Base-by-base conservation (phyloP, 2,329 filamentous ascomycete genomes). In the Cladophialophora immunda region DNA sequence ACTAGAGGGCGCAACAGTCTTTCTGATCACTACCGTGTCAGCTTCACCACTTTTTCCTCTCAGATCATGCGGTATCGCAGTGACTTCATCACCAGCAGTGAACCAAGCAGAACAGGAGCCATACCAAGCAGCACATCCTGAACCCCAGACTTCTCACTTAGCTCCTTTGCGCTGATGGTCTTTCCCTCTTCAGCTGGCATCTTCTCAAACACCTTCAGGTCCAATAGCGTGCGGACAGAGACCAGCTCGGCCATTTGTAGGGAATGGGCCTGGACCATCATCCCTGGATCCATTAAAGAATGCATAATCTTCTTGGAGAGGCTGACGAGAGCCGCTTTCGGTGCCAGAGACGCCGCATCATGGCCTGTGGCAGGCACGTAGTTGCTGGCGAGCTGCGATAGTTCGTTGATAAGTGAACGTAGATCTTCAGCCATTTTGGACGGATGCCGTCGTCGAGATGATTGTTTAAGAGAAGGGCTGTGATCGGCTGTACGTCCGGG, bases 1-100 rank as follows among this genome's bases (percentile, higher is more conserved):
- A 65, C 68, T n/a, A 69, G 65, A 25, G 61, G 56, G n/a, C 68
- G 60, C 19, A 69, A 41, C 8, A 68, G 63, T 32, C 66, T 52
- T 54, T 68, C 66, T 65, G 57, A 17, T 22, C 17, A 17, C 30
- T 4, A 13, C 25, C 25, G 45, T 50, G 45, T 50, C 45, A 50
- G 45, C 13, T 25, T 50, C 19, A 22, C 36, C 36, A 41, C 13
- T 25, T 50, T 7, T 3, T 19, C 45, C 11, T 50, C 45, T 50
- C 19, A 2, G 45, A 4, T 50, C 45, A 15, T 13, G 19, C 1
- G 19, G 19, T 19, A 13, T 11, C 19, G 25, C 22, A 2, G 45
- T 13, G 45, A n/a, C 17, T 25, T 25, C 8, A 13, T 50, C 45
- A 50, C 45, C 45, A 50, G 45, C 17, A 19, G 19, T 25, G 19